phyloP scores from a whole-genome alignment of 768 basidiomycete species.

The Podaxis carcinomalis region DNA sequence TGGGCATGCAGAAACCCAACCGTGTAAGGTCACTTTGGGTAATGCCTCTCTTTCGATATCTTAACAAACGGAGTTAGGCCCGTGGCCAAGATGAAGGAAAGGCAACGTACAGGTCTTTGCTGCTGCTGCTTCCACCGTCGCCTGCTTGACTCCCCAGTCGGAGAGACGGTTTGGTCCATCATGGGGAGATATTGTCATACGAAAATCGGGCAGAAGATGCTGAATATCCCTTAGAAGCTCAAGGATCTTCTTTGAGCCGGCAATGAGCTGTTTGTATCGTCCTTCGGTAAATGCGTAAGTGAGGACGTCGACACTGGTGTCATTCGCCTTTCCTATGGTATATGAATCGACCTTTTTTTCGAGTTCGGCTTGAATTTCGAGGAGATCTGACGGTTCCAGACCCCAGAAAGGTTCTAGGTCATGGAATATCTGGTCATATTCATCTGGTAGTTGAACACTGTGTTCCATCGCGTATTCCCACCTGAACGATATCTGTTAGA shows the following conservation, averaged over 20 bases:
- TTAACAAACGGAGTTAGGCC: conserved; percentile 7
- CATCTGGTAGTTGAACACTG: conserved; percentile 76
- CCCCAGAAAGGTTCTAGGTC: conserved; percentile 87
- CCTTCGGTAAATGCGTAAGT: conserved; percentile 33
- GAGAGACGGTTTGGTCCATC: conserved; percentile 37
- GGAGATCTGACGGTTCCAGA: conserved; percentile 41
- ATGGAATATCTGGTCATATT: conserved; percentile 70
- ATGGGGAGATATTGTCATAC: conserved; percentile 41
- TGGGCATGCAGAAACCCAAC: conserved; percentile 38
- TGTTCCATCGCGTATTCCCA: conserved; percentile 61
- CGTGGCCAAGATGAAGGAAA: background rate
- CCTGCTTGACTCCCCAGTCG: conserved; percentile 27
- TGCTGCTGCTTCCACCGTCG: conserved; percentile 25
- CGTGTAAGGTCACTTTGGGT: conserved; percentile 26
- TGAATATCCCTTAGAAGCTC: conserved; percentile 34
- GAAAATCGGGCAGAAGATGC: conserved; percentile 39
- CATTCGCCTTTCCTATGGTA: conserved; percentile 34
- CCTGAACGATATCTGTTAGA: conserved; percentile 21
- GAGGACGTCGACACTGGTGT: conserved; percentile 23
- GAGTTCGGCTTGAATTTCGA: conserved; percentile 29
- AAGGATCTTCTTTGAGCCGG: conserved; percentile 25
- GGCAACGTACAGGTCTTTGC: conserved; percentile 22
- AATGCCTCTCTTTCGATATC: conserved; percentile 26
- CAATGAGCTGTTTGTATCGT: conserved; percentile 31
- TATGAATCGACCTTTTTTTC: conserved; percentile 36